Conservation (phyloP, 306 rosid species). For the Casuarina equisetifolia region DNA sequence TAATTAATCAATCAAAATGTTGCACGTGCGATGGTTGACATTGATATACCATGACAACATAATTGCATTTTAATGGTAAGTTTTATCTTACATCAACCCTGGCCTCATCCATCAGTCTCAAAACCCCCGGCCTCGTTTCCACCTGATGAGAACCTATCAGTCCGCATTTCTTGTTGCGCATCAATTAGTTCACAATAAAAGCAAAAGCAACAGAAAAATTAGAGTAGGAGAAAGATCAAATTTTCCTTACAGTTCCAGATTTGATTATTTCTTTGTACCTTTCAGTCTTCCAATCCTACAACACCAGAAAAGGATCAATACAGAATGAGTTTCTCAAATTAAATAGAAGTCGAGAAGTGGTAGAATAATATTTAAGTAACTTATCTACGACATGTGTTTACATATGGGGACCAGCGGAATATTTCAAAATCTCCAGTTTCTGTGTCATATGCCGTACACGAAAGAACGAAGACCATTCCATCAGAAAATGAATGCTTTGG, state of each 20-base stretch:
- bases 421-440: neutral
- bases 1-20: conserved; percentile 3
- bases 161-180: neutral
- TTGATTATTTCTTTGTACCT: conserved; percentile 92
- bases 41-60: conserved; percentile 14
- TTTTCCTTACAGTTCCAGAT: conserved; percentile 85
- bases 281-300: conserved; percentile 97
- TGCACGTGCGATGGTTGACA: conserved; percentile 13
- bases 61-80: conserved; percentile 21
- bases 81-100: conserved; percentile 76
- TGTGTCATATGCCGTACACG: neutral
- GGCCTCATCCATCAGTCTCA: conserved; percentile 90
- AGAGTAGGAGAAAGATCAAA: conserved; percentile 20
- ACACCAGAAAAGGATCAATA: conserved; percentile 29
- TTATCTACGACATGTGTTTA: neutral
- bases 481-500: neutral
- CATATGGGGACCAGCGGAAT: neutral
- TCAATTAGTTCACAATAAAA: neutral
- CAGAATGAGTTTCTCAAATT: neutral
- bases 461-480: neutral
- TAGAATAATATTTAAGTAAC: neutral
- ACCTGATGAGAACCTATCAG: conserved; percentile 51
- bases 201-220: neutral
- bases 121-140: conserved; percentile 91
- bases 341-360: neutral